Conservation (phyloP, 2,329 filamentous ascomycete species). For the Onygenales sp. region DNA sequence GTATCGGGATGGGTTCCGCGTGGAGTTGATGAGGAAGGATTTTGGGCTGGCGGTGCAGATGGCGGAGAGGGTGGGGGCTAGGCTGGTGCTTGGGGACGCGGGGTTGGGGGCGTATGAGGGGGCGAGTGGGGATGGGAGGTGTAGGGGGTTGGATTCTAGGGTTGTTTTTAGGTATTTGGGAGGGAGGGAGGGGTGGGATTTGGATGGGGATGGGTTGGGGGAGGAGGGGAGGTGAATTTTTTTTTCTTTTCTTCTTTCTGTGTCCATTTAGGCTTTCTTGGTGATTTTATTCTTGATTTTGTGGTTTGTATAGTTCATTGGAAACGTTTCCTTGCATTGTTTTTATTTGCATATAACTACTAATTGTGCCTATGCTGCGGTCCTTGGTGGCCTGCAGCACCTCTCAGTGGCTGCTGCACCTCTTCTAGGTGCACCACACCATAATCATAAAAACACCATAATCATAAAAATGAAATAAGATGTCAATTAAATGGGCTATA, state of each 20-base stretch:
- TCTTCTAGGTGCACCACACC: too few species aligned
- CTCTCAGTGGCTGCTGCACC: too few species aligned
- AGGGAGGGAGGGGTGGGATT: constrained; percentile 42
- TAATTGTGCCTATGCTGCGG: too few species aligned
- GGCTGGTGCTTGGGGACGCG: constrained; percentile 40
- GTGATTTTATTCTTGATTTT: neutral
- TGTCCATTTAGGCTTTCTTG: neutral
- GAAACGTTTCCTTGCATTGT: neutral
- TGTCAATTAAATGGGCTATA: too few species aligned
- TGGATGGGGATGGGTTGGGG: neutral
- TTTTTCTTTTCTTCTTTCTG: neutral
- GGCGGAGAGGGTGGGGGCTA: constrained; percentile 43
- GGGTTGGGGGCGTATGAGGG: constrained; percentile 44
- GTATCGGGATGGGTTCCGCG: constrained; percentile 48
- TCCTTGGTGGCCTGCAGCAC: too few species aligned
- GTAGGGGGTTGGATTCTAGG: constrained; percentile 46
- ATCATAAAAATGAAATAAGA: too few species aligned
- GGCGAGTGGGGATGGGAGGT: constrained; percentile 42
- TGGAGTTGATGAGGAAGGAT: constrained; percentile 53
- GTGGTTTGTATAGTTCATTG: neutral
- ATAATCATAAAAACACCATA: too few species aligned
- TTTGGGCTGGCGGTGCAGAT: constrained; percentile 46
- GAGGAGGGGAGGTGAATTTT: neutral
- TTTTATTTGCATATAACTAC: too few species aligned
- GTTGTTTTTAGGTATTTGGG: constrained; percentile 49